Evolutionary conservation across 176 grass and related monocot genomes (phyloP).

Genomic region (Lolium multiflorum): DNA sequence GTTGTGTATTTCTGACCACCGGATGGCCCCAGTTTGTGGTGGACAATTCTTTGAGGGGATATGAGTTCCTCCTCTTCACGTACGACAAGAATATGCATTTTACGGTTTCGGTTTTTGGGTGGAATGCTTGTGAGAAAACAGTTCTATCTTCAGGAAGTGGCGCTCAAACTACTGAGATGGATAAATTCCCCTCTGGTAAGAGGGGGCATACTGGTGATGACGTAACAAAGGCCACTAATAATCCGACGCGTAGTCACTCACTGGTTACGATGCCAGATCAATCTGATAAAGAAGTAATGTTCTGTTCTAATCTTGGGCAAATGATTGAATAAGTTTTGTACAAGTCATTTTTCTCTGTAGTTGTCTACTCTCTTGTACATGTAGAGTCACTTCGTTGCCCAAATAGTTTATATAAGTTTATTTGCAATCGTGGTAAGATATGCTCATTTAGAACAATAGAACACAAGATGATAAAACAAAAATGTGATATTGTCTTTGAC

Average conservation of each 20-base stretch:
- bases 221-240: neutral
- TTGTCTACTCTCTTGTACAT: neutral
- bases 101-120: slow-evolving; percentile 62
- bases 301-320: slow-evolving; percentile 23
- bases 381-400: slow-evolving; percentile 9
- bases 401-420: slow-evolving; percentile 14
- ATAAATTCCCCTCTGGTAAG: slow-evolving; percentile 25
- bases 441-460: slow-evolving; percentile 15
- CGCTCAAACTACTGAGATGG: neutral
- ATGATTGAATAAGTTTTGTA: slow-evolving; percentile 13
- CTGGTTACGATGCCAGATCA: slow-evolving; percentile 28
- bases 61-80: slow-evolving; percentile 77
- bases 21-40: slow-evolving; percentile 81
- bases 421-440: neutral
- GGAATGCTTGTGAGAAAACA: slow-evolving; percentile 66
- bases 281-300: neutral
- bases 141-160: slow-evolving; percentile 27
- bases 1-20: slow-evolving; percentile 46
- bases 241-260: slow-evolving; percentile 14
- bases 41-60: slow-evolving; percentile 56
- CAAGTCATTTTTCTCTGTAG: slow-evolving; percentile 12
- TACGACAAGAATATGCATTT: slow-evolving; percentile 63
- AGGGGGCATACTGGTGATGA: neutral
- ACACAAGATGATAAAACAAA: neutral
- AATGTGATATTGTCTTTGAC: neutral